Evolutionary conservation across 2,329 filamentous ascomycete genomes (phyloP).

Genomic region (Scedosporium apiospermum): DNA sequence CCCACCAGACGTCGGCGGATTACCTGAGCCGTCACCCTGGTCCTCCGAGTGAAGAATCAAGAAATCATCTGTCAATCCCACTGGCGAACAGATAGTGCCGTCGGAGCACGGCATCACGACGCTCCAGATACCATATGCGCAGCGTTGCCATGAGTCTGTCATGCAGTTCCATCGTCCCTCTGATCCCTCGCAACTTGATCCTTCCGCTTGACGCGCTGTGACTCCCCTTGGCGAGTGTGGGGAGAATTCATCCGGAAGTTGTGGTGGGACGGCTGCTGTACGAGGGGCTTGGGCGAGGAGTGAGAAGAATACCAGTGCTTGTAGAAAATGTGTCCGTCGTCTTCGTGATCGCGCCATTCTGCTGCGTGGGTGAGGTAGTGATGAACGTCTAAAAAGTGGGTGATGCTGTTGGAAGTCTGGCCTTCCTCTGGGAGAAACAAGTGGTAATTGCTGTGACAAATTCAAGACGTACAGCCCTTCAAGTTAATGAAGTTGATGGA

Average conservation of each 20-base stretch:
- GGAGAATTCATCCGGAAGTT: not conserved
- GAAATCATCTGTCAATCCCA: slow-evolving; percentile 31
- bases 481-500: no score
- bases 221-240: slow-evolving; percentile 16
- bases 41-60: slow-evolving; percentile 18
- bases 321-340: no score
- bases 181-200: slow-evolving; percentile 23
- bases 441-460: no score
- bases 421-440: no score
- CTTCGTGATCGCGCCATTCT: no score
- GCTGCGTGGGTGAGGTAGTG: no score
- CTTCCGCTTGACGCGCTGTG: slow-evolving; percentile 14
- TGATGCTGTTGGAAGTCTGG: no score
- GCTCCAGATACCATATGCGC: slow-evolving; percentile 37
- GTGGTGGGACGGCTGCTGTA: not conserved
- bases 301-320: slow-evolving; percentile 1
- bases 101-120: slow-evolving; percentile 29
- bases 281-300: not conserved
- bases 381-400: no score
- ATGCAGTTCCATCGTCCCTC: slow-evolving; percentile 50
- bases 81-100: slow-evolving; percentile 35
- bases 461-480: no score
- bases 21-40: not conserved
- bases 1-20: not conserved
- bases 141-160: slow-evolving; percentile 37